These are phyloP conservation scores for Glomus cerebriforme DNA, from an alignment of 192 early-diverging fungal species.

Conservation along the genomic window DNA sequence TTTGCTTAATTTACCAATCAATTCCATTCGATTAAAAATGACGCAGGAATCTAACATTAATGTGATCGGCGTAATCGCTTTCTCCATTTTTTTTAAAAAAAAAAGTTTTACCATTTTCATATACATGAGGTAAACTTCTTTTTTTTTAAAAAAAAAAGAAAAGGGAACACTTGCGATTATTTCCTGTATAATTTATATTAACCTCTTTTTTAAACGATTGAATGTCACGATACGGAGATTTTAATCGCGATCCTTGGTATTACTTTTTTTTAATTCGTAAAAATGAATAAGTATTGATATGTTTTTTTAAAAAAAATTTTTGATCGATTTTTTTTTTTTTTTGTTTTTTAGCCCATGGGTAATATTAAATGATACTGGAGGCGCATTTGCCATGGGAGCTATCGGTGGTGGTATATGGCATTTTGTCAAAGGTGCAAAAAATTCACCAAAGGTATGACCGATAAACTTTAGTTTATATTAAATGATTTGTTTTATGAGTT, in stretches of 20 bases:
- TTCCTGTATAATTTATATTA: neutral
- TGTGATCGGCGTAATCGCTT: too few relatives aligned
- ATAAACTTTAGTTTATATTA: neutral
- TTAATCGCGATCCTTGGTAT: constrained; percentile 29
- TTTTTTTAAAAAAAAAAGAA: neutral
- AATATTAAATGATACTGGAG: constrained; percentile 82
- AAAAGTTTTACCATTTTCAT: too few relatives aligned
- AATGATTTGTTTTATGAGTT: neutral
- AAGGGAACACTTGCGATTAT: neutral
- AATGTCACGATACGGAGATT: constrained; percentile 30
- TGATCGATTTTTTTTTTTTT: neutral
- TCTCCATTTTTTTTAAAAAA: too few relatives aligned
- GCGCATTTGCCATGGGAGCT: constrained; percentile 94
- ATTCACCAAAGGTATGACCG: constrained; percentile 84
- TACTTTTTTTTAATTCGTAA: neutral
- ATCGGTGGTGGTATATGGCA: constrained; percentile 96
- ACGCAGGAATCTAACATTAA: too few relatives aligned
- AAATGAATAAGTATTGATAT: neutral
- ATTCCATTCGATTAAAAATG: too few relatives aligned
- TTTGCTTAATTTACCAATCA: too few relatives aligned
- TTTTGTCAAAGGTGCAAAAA: constrained; percentile 97
- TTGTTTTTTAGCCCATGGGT: constrained; percentile 69
- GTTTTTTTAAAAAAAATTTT: neutral
- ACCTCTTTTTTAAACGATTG: neutral
- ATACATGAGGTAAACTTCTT: too few relatives aligned